Base-by-base conservation (phyloP, 140 eudicot species). In the Cichorium intybus region DNA sequence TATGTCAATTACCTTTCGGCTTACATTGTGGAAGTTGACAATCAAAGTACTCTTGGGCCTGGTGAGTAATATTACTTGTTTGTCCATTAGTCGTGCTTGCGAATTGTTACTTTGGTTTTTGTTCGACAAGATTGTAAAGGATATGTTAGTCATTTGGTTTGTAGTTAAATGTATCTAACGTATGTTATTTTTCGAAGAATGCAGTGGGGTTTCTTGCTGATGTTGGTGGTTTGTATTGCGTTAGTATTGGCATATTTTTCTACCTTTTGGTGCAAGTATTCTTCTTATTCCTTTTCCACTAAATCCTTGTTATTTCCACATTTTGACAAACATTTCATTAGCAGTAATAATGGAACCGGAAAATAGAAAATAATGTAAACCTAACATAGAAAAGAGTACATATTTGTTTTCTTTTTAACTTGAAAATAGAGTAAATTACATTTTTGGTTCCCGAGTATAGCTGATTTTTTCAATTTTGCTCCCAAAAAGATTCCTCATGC, bases 171-270 rank as follows among this genome's bases (percentile, higher is more conserved):
- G 31, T 45, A 60, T 66, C 37, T 87, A 71, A 81, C 63, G 10
- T n/a, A 45, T 70, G 39, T 72, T 64, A 64, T 66, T 75, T 69
- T 77, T 68, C 64, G 52, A 71, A 79, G 75, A 74, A 77, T 87
- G 83, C 96, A 90, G 97, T 90, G 76, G 85, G 95, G 74, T 87
- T 90, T 73, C 97, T 90, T 68, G 97, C 97, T 33, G 96, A 90
- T 72, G 28, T 90, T 45, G 97, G 95, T 31, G 97, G 97, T 72
- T 94, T 90, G 68, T 84, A 73, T 69, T 87, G 96, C 81, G 54
- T 80, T 52, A 82, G 97, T 73, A 60, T 90, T 45, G 87, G 85
- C 71, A 73, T 90, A 21, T 90, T 90, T 70, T 85, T 82, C 84
- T 84, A 60, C 83, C 51, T 87, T 51, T 35, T 90, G 85, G 79